Evolutionary conservation across 441 rosid genomes (phyloP).

Genomic region (Gossypium trilobum): DNA sequence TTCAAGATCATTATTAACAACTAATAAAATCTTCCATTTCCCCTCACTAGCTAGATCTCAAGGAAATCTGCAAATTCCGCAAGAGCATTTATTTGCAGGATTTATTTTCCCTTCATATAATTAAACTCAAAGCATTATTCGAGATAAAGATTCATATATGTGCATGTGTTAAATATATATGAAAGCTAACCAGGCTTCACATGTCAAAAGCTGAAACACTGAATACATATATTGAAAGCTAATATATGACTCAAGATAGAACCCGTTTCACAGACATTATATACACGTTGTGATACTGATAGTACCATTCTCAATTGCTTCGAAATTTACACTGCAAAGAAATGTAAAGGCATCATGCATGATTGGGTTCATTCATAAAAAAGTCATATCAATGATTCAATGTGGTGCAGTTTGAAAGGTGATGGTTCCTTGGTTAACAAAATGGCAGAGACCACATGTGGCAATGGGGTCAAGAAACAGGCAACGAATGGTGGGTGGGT

Average conservation of each 20-base stretch:
- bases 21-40: too few relatives aligned
- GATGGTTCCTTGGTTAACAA: slow-evolving; percentile 7
- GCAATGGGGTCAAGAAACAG: slow-evolving; percentile 14
- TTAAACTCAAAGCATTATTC: neutral
- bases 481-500: slow-evolving; percentile 14
- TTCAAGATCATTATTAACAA: too few relatives aligned
- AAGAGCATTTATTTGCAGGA: too few relatives aligned
- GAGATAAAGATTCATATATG: neutral
- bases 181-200: neutral
- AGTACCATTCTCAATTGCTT: neutral
- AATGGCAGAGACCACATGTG: slow-evolving; percentile 23
- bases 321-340: neutral
- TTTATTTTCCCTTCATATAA: neutral
- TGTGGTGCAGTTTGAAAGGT: neutral
- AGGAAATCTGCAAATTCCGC: too few relatives aligned
- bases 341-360: too few relatives aligned
- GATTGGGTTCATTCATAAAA: neutral
- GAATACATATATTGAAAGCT: neutral
- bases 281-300: neutral
- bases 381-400: neutral
- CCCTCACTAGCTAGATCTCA: too few relatives aligned
- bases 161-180: neutral
- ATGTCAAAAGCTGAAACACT: slow-evolving; percentile 5
- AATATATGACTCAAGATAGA: neutral
- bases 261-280: neutral